Conservation (phyloP, 805 yeast genomes). For the Isabelozyma rhagii region DNA sequence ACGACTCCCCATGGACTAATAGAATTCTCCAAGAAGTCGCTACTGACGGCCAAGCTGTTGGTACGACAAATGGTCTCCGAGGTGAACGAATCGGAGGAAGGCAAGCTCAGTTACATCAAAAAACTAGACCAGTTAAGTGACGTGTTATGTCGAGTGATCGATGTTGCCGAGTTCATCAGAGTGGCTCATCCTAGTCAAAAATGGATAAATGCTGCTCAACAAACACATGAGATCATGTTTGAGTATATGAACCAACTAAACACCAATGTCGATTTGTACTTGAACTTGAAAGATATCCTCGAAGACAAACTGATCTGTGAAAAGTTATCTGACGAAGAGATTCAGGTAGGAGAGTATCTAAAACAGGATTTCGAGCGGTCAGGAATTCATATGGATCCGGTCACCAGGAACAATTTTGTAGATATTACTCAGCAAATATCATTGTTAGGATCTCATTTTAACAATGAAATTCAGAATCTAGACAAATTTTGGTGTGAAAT, state of each 20-base stretch:
- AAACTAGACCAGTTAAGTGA: conserved; percentile 84
- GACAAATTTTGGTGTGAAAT: conserved; percentile 37
- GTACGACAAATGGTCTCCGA: conserved; percentile 51
- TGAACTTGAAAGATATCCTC: conserved; percentile 56
- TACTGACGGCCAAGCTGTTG: conserved; percentile 61
- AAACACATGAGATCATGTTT: conserved; percentile 82
- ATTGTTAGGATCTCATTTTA: conserved; percentile 73
- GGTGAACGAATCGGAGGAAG: conserved; percentile 39
- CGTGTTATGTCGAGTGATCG: conserved; percentile 86
- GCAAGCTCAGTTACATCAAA: conserved; percentile 47
- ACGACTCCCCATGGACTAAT: conserved; percentile 67
- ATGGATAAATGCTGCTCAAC: conserved; percentile 79
- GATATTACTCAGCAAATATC: conserved; percentile 78
- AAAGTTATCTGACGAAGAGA: conserved; percentile 66
- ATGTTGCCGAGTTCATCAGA: conserved; percentile 87
- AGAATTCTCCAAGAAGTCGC: conserved; percentile 62
- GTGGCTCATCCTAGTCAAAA: conserved; percentile 76
- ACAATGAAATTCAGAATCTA: conserved; percentile 41
- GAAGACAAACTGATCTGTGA: conserved; percentile 26
- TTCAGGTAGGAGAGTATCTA: conserved; percentile 75
- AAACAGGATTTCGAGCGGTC: conserved; percentile 85
- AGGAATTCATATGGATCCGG: conserved; percentile 76
- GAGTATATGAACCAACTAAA: conserved; percentile 92
- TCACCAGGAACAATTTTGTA: conserved; percentile 67
- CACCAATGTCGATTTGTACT: conserved; percentile 72